Evolutionary conservation across 352 stramenopile genomes (phyloP).

Genomic region (Phytopythium helicoides): DNA sequence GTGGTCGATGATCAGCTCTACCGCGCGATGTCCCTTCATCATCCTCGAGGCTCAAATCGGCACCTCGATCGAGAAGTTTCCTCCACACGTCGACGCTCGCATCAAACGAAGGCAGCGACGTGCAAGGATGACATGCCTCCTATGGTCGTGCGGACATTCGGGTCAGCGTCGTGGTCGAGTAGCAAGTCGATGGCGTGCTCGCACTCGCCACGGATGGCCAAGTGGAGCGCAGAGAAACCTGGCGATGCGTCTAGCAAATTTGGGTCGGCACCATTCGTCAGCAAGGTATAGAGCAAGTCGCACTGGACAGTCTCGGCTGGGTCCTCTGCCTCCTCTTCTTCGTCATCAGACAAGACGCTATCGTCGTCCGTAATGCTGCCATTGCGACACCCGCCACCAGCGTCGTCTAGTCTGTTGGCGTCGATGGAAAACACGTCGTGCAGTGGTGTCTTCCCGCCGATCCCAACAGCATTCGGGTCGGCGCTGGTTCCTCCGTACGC

Average conservation of each 20-base stretch:
- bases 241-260: neutral
- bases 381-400: too few species aligned
- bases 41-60: neutral
- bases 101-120: constrained; percentile 3
- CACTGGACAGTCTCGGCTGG: neutral
- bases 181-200: neutral
- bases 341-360: too few species aligned
- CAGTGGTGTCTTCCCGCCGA: constrained; percentile 1
- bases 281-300: neutral
- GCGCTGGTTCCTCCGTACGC: neutral
- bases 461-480: neutral
- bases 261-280: neutral
- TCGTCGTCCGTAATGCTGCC: too few species aligned
- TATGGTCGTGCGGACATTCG: neutral
- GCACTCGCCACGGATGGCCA: constrained; percentile 1
- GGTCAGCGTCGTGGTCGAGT: neutral
- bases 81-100: neutral
- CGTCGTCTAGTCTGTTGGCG: neutral
- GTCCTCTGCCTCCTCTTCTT: neutral
- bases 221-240: constrained; percentile 1
- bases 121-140: constrained; percentile 1
- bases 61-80: neutral
- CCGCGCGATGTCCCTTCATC: neutral
- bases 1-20: neutral
- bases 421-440: constrained; percentile 5